phyloP scores from a whole-genome alignment of 2,329 filamentous ascomycete species.

The Tolypocladium pustulatum region DNA sequence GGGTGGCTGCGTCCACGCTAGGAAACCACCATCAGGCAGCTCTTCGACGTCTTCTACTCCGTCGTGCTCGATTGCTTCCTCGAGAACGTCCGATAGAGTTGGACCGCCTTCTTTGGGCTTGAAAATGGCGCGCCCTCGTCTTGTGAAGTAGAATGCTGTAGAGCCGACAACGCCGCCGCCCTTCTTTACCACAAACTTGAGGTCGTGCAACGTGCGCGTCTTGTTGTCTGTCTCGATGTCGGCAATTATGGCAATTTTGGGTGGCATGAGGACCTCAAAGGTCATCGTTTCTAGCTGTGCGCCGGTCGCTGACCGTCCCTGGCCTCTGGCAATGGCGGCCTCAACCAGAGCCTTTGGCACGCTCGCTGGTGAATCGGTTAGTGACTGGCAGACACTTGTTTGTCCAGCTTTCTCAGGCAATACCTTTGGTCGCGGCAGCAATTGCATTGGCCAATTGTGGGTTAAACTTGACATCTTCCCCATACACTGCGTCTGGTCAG shows the following conservation, averaged over 20 bases:
- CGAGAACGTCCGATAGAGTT: constrained; percentile 64
- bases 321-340: constrained; percentile 74
- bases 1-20: constrained; percentile 40
- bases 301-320: constrained; percentile 69
- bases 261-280: constrained; percentile 71
- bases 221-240: constrained; percentile 82
- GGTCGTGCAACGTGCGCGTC: constrained; percentile 59
- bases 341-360: constrained; percentile 82
- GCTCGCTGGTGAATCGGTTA: constrained; percentile 34
- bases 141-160: constrained; percentile 76
- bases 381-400: neutral
- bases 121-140: constrained; percentile 65
- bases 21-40: constrained; percentile 57
- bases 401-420: neutral
- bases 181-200: constrained; percentile 62
- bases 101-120: constrained; percentile 36
- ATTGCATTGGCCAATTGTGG: constrained; percentile 65
- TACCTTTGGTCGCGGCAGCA: constrained; percentile 67
- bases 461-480: constrained; percentile 64
- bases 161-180: constrained; percentile 59
- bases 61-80: constrained; percentile 68
- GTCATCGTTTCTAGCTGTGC: constrained; percentile 65
- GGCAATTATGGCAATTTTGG: constrained; percentile 67
- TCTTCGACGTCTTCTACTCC: constrained; percentile 65
- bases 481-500: constrained; percentile 47